Evolutionary conservation across 1,284 basidiomycete genomes (phyloP).

Genomic region (Trametes pubescens): DNA sequence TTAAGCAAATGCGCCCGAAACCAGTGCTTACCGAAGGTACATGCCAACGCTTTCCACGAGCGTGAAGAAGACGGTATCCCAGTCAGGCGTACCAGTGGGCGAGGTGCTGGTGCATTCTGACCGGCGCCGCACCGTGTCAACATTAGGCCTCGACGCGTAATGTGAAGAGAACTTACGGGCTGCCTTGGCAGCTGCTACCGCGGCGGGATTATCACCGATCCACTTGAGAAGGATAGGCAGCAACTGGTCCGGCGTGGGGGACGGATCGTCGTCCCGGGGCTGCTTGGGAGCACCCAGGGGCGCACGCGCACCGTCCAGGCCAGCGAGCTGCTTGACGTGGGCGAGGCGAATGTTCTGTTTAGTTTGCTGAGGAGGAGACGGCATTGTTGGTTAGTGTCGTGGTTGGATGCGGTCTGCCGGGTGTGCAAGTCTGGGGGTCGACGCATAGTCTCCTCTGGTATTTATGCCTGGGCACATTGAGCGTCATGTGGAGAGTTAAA

Average conservation of each 20-base stretch:
- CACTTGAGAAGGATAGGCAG: constrained; percentile 3
- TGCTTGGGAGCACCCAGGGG: neutral
- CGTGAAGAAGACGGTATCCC: constrained; percentile 20
- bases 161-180: neutral
- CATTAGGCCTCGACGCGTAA: no score
- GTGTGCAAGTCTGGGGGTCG: neutral
- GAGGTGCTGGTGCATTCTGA: constrained; percentile 16
- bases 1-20: no score
- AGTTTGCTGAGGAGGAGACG: neutral
- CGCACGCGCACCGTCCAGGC: neutral
- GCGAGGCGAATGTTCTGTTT: neutral
- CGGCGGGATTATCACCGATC: constrained; percentile 9
- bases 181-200: neutral
- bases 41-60: constrained; percentile 21
- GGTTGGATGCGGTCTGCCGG: neutral
- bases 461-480: neutral
- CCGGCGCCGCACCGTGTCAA: no score
- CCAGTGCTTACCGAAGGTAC: constrained; percentile 14
- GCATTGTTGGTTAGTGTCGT: neutral
- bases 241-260: neutral
- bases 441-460: neutral
- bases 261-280: neutral
- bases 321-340: constrained; percentile 10
- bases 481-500: neutral
- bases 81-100: constrained; percentile 16